These are phyloP conservation scores for Ceratobasidium sp. DNA, from an alignment of 1,284 basidiomycete species.

Conservation along the genomic window DNA sequence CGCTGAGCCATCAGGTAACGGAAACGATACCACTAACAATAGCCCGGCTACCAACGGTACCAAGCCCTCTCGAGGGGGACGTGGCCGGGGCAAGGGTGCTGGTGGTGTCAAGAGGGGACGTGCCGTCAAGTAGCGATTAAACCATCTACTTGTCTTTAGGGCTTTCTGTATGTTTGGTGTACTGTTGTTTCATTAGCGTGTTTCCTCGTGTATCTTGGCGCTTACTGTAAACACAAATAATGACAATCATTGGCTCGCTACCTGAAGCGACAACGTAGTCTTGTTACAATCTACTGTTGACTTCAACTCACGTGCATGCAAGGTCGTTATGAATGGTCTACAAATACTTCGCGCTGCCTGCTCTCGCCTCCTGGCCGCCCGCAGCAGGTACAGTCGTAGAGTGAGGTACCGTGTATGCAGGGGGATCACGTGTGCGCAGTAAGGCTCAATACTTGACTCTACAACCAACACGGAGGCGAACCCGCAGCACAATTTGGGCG, in stretches of 20 bases:
- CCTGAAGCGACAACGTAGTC: no score
- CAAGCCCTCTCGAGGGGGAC: conserved; percentile 27
- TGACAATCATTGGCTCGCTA: neutral
- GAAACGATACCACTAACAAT: neutral
- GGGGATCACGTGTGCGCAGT: neutral
- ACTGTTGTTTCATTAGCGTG: conserved; percentile 6
- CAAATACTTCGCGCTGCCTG: neutral
- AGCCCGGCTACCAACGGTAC: conserved; percentile 14
- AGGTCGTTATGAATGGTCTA: neutral
- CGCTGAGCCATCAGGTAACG: neutral
- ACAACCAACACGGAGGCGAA: neutral
- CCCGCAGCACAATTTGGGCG: neutral
- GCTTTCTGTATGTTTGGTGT: neutral
- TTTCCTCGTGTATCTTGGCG: neutral
- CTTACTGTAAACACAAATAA: conserved; percentile 6
- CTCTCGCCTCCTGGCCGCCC: neutral
- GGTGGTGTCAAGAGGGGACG: conserved; percentile 35
- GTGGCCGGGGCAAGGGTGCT: conserved; percentile 33
- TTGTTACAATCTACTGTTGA: neutral
- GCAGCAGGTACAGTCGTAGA: neutral
- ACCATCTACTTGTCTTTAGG: neutral
- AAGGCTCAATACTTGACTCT: neutral
- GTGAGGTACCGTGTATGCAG: neutral
- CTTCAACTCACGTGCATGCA: neutral
- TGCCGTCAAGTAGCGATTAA: conserved; percentile 9